Evolutionary conservation across 139 green algal genomes (phyloP).

Genomic region (Zygnema circumcarinatum): DNA sequence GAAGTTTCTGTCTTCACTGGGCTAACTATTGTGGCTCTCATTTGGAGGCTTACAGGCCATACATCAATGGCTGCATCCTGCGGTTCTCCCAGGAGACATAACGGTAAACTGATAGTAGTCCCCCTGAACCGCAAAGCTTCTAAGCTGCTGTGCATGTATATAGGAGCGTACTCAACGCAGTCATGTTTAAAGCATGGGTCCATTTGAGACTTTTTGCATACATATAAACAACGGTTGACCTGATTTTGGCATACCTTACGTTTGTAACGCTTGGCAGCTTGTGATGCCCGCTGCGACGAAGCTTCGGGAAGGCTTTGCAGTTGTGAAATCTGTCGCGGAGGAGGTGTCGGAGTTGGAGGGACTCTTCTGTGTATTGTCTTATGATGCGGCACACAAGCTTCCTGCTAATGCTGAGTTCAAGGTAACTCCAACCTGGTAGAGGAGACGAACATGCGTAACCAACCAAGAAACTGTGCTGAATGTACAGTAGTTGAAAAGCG

Average conservation of each 20-base stretch:
- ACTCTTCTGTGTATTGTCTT: background rate
- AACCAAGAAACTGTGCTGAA: too few relatives aligned
- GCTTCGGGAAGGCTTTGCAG: conserved; percentile 18
- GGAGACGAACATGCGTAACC: too few relatives aligned
- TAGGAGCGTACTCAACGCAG: too few relatives aligned
- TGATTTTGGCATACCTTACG: too few relatives aligned
- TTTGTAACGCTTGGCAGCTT: background rate
- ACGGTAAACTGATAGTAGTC: background rate
- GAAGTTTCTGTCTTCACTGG: background rate
- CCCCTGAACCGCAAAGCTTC: too few relatives aligned
- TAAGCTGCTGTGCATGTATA: too few relatives aligned
- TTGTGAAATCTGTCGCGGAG: conserved; percentile 25
- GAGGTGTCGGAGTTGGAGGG: background rate
- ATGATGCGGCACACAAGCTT: background rate
- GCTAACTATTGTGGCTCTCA: background rate
- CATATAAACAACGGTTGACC: too few relatives aligned
- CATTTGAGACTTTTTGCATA: too few relatives aligned
- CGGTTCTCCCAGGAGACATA: background rate
- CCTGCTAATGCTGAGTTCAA: background rate
- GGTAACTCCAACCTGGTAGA: too few relatives aligned
- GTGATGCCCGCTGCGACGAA: conserved; percentile 10
- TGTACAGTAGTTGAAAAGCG: too few relatives aligned
- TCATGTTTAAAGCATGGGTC: too few relatives aligned
- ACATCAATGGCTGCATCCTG: background rate
- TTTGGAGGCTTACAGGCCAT: background rate